Base-by-base conservation (phyloP, 495 filamentous ascomycete genomes). In the Corynascus novoguineensis region DNA sequence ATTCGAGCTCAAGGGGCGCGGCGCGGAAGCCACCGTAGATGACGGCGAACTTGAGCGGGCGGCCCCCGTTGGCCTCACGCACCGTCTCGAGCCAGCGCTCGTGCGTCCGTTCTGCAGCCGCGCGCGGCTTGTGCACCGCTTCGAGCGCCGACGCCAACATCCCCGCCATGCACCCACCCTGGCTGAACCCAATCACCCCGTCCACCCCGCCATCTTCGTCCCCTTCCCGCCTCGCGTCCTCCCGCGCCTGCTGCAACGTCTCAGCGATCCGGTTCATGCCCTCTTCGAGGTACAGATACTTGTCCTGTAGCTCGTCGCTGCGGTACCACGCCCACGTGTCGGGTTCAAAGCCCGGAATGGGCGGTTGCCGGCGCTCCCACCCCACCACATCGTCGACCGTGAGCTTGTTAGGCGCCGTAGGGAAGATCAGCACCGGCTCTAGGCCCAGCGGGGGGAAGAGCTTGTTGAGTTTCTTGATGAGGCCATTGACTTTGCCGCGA, bases 281-380 rank as follows among this genome's bases (percentile, higher is more conserved):
- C 19, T 75, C 71, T 22, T 85, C 80, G 0, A 97, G 62, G 0
- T 86, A 84, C 8, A 74, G 71, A 68, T 95, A 96, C 7, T 41
- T 64, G 61, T 6, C 82, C 78, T 1, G 65, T 71, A 0, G 77
- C 14, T 81, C 77, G 59, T 85, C 84, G n/a, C 83, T 80, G 37
- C 84, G 78, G 81, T 83, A 96, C 93, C 92, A 97, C n/a, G 78
- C 88, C 77, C 83, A 95, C 21, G 79, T 75, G 57, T 93, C 90
- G 24, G 75, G 37, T 3, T 65, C 17, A 78, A 68, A 12, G 8
- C 14, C 35, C 14, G 15, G 14, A n/a, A 15, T 3, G 35, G 35
- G 35, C 35, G 35, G 15, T 10, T 31, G 29, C 5, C 27, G 48
- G 28, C 67, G 56, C 29, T 70, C 67, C 71, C 80, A 89, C 58